Evolutionary conservation across 2,329 filamentous ascomycete species (phyloP).

Genomic region (Hypoxylon sp.): DNA sequence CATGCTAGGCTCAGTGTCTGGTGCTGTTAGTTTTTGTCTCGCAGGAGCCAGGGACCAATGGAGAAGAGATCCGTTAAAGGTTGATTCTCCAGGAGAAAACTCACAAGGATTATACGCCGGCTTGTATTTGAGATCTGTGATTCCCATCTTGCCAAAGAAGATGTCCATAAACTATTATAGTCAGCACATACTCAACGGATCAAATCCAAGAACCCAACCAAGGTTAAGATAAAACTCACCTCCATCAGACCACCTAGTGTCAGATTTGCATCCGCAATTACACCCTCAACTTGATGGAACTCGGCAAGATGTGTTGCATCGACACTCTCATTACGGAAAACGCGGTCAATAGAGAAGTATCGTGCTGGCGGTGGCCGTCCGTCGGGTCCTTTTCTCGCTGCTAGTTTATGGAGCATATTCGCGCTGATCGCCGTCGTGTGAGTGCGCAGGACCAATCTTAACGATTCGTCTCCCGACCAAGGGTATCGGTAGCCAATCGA

Average conservation of each 20-base stretch:
- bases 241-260: conserved; percentile 92
- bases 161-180: conserved; percentile 84
- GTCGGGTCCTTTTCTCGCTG: conserved; percentile 79
- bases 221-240: too few species aligned
- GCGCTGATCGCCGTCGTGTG: conserved; percentile 95
- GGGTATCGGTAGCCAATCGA: conserved; percentile 97
- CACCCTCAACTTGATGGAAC: conserved; percentile 98
- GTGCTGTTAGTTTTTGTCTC: too few species aligned
- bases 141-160: conserved; percentile 97
- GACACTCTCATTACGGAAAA: conserved; percentile 95
- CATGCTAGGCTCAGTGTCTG: conserved; percentile 87
- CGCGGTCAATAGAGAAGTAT: conserved; percentile 98
- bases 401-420: conserved; percentile 89
- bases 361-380: conserved; percentile 74
- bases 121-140: conserved; percentile 87
- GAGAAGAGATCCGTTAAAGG: too few species aligned
- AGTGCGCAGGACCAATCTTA: conserved; percentile 88
- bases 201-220: too few species aligned
- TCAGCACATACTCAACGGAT: too few species aligned
- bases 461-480: conserved; percentile 86
- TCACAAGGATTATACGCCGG: conserved; percentile 87
- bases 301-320: conserved; percentile 97
- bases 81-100: background rate
- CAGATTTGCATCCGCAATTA: conserved; percentile 95
- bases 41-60: too few species aligned